Evolutionary conservation across 768 basidiomycete genomes (phyloP).

Genomic region (Suillus ampliporus): DNA sequence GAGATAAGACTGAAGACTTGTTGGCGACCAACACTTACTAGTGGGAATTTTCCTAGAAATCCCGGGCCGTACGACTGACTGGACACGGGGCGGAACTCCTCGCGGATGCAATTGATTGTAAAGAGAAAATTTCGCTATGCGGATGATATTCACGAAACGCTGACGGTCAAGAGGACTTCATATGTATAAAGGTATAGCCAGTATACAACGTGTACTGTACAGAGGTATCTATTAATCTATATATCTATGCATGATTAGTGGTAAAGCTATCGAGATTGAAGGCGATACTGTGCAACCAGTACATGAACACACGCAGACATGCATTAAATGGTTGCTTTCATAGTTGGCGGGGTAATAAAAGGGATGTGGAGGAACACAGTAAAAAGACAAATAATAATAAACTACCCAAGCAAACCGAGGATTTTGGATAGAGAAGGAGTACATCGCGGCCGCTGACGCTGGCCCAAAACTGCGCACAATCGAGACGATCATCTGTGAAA

Average conservation of each 20-base stretch:
- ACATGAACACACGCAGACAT: no score
- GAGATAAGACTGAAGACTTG: background rate
- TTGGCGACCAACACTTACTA: no score
- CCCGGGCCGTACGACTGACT: background rate
- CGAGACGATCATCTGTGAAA: slow-evolving; percentile 36
- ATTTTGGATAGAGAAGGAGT: slow-evolving; percentile 40
- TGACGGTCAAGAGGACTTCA: background rate
- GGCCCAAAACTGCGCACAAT: slow-evolving; percentile 39
- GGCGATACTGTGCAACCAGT: no score
- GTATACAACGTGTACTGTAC: background rate
- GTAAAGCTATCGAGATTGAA: no score
- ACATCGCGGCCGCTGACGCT: slow-evolving; percentile 36
- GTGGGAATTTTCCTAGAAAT: no score
- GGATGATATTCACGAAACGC: background rate
- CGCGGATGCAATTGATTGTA: background rate
- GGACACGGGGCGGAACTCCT: background rate
- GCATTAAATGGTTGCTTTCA: no score
- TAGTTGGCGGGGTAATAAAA: background rate
- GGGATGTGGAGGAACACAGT: background rate
- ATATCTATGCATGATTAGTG: background rate
- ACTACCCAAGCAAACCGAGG: background rate
- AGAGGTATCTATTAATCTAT: background rate
- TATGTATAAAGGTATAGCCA: background rate
- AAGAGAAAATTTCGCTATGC: background rate
- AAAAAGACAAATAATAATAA: background rate